phyloP scores from a whole-genome alignment of 2,329 filamentous ascomycete genomes.

The Zopfia rhizophila region DNA sequence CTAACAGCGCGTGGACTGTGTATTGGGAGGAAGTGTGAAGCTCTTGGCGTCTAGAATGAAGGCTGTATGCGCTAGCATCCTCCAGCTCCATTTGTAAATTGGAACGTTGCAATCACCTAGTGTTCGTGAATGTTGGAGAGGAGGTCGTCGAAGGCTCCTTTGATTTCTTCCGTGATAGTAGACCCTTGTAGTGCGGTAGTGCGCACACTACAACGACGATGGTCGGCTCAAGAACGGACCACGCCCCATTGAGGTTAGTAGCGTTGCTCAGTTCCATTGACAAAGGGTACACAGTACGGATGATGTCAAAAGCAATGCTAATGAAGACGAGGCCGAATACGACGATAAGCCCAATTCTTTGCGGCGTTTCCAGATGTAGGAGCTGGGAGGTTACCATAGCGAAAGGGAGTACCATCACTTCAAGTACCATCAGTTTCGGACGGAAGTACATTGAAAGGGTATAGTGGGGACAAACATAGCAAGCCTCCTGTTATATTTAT shows the following conservation, averaged over 20 bases:
- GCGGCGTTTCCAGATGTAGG: not conserved
- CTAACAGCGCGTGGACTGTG: too few relatives aligned
- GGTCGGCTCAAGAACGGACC: constrained; percentile 17
- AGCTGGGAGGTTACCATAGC: constrained; percentile 2
- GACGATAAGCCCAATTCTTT: constrained; percentile 5
- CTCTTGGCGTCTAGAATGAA: not conserved
- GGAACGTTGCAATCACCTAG: not conserved
- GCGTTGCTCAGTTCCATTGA: not conserved
- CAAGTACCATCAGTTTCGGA: too few relatives aligned
- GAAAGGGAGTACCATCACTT: constrained; percentile 10
- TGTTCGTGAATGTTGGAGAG: too few relatives aligned
- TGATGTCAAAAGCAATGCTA: constrained; percentile 10
- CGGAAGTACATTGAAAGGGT: too few relatives aligned
- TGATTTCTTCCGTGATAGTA: not conserved
- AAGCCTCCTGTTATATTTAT: too few relatives aligned
- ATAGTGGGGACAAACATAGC: too few relatives aligned
- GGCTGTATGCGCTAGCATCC: constrained; percentile 1
- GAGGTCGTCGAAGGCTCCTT: not conserved
- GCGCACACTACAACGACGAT: constrained; percentile 24
- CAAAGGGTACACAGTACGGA: constrained; percentile 11
- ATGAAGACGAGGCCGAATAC: constrained; percentile 9
- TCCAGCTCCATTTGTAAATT: constrained; percentile 4
- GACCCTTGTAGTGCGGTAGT: constrained; percentile 16
- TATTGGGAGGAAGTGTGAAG: too few relatives aligned
- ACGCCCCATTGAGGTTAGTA: constrained; percentile 12